Percentiles rank a stretch among this genome's conserved stretches.
Conservation (phyloP, 1,284 basidiomycete genomes). For the Waitea zeae region DNA sequence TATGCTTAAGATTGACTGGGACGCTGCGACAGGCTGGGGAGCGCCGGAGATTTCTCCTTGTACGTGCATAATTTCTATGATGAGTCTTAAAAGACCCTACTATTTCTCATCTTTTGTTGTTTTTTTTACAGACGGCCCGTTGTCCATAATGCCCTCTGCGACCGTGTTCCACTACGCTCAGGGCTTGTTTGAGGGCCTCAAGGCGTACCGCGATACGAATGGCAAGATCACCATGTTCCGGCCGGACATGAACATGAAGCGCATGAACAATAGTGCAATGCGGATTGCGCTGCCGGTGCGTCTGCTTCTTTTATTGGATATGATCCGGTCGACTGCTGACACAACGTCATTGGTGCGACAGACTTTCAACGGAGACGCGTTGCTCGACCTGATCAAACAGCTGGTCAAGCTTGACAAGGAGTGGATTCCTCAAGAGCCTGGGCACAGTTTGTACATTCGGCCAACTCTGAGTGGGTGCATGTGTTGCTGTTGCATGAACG, state of each 20-base stretch:
- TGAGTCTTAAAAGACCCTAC: neutral
- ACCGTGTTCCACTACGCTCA: conserved; percentile 93
- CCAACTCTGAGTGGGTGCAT: conserved; percentile 49
- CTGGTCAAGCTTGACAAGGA: conserved; percentile 77
- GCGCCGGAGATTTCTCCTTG: conserved; percentile 75
- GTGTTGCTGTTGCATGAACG: conserved; percentile 1
- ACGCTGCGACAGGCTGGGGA: conserved; percentile 59
- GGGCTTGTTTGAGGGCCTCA: conserved; percentile 88
- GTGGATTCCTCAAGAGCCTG: conserved; percentile 85
- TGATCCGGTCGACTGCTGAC: neutral
- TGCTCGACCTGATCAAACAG: conserved; percentile 79
- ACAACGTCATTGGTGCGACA: conserved; percentile 12
- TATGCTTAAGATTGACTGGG: conserved; percentile 84
- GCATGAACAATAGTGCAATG: conserved; percentile 68
- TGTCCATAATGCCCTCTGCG: conserved; percentile 67
- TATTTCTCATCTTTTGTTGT: too few species aligned
- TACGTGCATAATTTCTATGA: conserved; percentile 12
- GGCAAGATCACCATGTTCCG: conserved; percentile 83
- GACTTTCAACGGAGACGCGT: conserved; percentile 70
- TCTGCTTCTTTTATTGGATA: conserved; percentile 5
- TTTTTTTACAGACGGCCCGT: conserved; percentile 35
- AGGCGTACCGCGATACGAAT: conserved; percentile 76
- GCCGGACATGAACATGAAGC: conserved; percentile 80
- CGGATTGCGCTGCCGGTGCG: conserved; percentile 65
- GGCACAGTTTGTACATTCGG: conserved; percentile 86